Evolutionary conservation across 2,329 filamentous ascomycete genomes (phyloP).

Genomic region (Hypoxylon sp.): DNA sequence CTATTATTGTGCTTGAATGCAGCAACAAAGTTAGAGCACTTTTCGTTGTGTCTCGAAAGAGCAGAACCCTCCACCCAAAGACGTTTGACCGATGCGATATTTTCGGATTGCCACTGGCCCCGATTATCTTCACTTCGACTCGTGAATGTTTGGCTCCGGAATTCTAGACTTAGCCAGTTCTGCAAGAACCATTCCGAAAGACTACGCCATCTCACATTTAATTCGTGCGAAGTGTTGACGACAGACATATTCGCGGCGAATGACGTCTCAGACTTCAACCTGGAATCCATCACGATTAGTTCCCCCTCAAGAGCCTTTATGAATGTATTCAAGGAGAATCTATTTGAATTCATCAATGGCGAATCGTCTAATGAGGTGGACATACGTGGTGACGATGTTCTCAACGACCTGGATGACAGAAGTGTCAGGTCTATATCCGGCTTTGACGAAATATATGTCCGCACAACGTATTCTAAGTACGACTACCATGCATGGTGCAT

Average conservation of each 20-base stretch:
- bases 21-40: background rate
- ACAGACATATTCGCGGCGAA: background rate
- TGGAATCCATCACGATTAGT: background rate
- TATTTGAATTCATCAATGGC: background rate
- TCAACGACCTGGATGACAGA: background rate
- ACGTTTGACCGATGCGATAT: background rate
- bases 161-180: background rate
- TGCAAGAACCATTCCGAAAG: background rate
- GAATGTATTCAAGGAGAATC: background rate
- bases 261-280: background rate
- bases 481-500: constrained; percentile 5
- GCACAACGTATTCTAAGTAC: background rate
- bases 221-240: background rate
- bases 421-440: background rate
- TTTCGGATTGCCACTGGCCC: background rate
- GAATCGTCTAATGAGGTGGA: background rate
- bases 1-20: background rate
- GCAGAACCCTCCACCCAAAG: background rate
- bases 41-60: constrained; percentile 11
- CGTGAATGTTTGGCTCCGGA: background rate
- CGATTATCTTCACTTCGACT: background rate
- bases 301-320: background rate
- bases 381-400: background rate
- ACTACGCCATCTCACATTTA: background rate
- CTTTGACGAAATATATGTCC: background rate